Conservation (phyloP, 805 yeast species). For the Candida adriatica region DNA sequence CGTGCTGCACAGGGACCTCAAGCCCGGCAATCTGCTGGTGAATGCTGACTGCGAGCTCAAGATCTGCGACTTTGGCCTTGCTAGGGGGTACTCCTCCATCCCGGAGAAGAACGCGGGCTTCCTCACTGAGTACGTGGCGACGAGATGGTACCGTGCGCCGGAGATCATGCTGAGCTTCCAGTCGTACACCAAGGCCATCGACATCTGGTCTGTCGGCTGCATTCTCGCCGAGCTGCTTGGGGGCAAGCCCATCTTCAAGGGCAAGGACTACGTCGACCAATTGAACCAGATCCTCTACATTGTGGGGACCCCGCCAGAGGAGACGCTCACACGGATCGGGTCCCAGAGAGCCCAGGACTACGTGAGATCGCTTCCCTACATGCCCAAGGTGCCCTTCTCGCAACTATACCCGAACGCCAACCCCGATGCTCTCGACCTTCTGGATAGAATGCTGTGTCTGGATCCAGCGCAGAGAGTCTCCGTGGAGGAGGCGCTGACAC, state of each 20-base stretch:
- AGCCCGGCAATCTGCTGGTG: conserved; percentile 88
- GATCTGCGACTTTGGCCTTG: conserved; percentile 94
- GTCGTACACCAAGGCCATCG: conserved; percentile 93
- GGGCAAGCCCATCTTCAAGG: conserved; percentile 87
- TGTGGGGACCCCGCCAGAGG: conserved; percentile 87
- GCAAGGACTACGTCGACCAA: conserved; percentile 94
- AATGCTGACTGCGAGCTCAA: conserved; percentile 96
- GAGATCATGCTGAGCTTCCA: conserved; percentile 94
- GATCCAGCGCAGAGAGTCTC: conserved; percentile 82
- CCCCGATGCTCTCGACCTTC: conserved; percentile 76
- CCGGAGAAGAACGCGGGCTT: conserved; percentile 88
- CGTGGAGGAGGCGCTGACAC: conserved; percentile 82
- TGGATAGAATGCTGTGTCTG: conserved; percentile 73
- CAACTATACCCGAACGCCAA: conserved; percentile 78
- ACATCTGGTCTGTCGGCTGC: conserved; percentile 97
- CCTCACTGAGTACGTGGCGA: conserved; percentile 95
- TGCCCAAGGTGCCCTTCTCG: conserved; percentile 69
- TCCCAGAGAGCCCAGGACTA: conserved; percentile 88
- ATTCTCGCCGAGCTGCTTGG: conserved; percentile 90
- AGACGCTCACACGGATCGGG: conserved; percentile 62
- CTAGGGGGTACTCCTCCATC: conserved; percentile 80
- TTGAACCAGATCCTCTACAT: conserved; percentile 79
- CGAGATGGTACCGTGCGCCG: conserved; percentile 98
- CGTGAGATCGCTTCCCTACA: conserved; percentile 77
- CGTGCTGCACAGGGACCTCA: conserved; percentile 88